phyloP scores from a whole-genome alignment of 768 basidiomycete species.

The Crassisporium funariophilum region DNA sequence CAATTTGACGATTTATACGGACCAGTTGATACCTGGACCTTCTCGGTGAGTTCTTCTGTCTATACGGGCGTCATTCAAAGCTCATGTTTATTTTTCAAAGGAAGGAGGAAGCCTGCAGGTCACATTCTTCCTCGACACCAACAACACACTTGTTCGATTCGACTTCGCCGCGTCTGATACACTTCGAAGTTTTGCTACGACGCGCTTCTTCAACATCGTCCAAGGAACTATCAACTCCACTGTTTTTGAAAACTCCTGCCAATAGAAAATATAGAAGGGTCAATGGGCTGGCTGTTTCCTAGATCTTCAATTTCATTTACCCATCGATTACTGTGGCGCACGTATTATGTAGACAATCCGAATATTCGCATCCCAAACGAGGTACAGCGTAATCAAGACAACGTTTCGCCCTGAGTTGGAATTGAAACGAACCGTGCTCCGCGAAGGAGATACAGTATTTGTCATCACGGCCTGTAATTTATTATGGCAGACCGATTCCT shows the following conservation, averaged over 20 bases:
- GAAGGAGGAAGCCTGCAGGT: conserved; percentile 14
- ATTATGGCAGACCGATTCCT: too few relatives aligned
- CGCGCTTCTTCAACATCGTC: conserved; percentile 32
- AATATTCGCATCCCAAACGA: too few relatives aligned
- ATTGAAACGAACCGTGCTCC: too few relatives aligned
- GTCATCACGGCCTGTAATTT: too few relatives aligned
- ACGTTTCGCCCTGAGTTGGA: too few relatives aligned
- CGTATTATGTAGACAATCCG: too few relatives aligned
- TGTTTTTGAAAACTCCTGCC: conserved; percentile 26
- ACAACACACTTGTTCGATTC: conserved; percentile 26
- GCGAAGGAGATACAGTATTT: too few relatives aligned
- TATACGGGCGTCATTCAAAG: background rate
- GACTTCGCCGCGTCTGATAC: conserved; percentile 29
- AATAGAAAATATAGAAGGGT: background rate
- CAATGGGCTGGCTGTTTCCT: too few relatives aligned
- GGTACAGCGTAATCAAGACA: too few relatives aligned
- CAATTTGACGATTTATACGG: conserved; percentile 29
- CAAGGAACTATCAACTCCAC: conserved; percentile 26
- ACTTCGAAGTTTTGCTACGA: conserved; percentile 30
- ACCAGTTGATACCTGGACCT: conserved; percentile 19
- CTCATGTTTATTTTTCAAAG: conserved; percentile 1
- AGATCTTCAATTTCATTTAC: background rate
- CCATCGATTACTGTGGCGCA: too few relatives aligned
- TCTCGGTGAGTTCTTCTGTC: conserved; percentile 11
- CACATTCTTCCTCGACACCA: conserved; percentile 26